Evolutionary conservation across 1,139 yeast genomes (phyloP), one percentile per base, ranked within the genome.

Genomic region (Pneumocystis sp.): DNA sequence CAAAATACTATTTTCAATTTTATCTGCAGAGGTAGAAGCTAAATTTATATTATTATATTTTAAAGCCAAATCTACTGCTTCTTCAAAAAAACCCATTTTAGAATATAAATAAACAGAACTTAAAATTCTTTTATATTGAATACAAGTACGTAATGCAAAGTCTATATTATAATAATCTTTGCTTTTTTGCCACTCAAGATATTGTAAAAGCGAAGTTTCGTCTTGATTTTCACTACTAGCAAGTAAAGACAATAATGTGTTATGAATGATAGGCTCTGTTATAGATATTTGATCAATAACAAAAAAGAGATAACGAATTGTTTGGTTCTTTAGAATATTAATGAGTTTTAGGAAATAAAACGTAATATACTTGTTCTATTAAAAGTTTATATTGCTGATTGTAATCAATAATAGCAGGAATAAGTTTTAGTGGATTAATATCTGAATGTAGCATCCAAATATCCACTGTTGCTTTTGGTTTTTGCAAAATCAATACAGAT

Each of bases 371-470:
- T 8, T 57, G 29, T 17, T 61, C 64, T 25, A 66, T 57, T 15
- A 57, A 45, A 3, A 57, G 65, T 7, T 37, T 44, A 25, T 56
- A 45, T 21, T 65, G 64, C 17, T 59, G 68, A n/a, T 84, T 84
- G 74, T 87, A 89, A 0, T 85, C 80, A 68, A 90, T 74, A 21
- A 93, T 77, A 0, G 97, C 85, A 0, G 97, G 96, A 5, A 93
- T 75, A 40, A 95, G 77, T 68, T 80, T 83, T 12, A 82, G 80
- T 61, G 85, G 84, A 65, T 87, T 81, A 21, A 84, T 75, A 19
- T 77, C 76, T 0, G 76, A 70, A 45, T 83, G 73, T 66, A 85
- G 80, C 72, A 88, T 81, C 97, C 97, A 93, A 0, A 88, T 80
- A 61, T 86, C 87, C 1, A 88, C 83, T 0, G 96, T 89, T 17